Conservation (phyloP, 148 eudicot genomes). For the Persicaria maculosa region DNA sequence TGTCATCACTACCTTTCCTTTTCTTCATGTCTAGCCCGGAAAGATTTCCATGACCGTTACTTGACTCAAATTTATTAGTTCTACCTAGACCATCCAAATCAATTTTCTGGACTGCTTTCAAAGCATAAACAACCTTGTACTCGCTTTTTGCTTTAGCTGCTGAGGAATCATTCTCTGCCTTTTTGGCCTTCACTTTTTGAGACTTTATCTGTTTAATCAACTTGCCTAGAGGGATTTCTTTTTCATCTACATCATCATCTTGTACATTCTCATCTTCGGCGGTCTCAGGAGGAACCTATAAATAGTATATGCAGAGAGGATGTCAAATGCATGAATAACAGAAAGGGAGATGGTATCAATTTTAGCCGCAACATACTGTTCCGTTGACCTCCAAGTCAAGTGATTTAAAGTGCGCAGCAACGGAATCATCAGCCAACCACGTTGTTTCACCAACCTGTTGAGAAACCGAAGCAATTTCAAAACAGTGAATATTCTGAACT, state of each 20-base stretch:
- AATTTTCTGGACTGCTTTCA: constrained; percentile 70
- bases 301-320: constrained; percentile 11
- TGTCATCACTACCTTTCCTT: constrained; percentile 32
- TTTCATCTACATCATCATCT: constrained; percentile 69
- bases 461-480: constrained; percentile 24
- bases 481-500: background rate
- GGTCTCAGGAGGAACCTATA: constrained; percentile 51
- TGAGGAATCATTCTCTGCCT: constrained; percentile 35
- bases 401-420: constrained; percentile 69
- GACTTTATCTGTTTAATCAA: constrained; percentile 77
- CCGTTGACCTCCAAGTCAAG: constrained; percentile 62
- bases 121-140: constrained; percentile 46
- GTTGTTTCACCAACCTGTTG: constrained; percentile 55
- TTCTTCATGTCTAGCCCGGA: constrained; percentile 32
- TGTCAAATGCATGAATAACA: constrained; percentile 14
- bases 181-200: constrained; percentile 60
- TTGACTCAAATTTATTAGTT: constrained; percentile 45
- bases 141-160: constrained; percentile 31
- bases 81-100: constrained; percentile 45
- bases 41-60: constrained; percentile 52
- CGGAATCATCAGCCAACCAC: constrained; percentile 76
- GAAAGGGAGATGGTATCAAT: constrained; percentile 1
- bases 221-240: constrained; percentile 80
- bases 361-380: constrained; percentile 38
- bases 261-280: constrained; percentile 54